Conservation (phyloP, 768 basidiomycete genomes). For the Trametes villosa region DNA sequence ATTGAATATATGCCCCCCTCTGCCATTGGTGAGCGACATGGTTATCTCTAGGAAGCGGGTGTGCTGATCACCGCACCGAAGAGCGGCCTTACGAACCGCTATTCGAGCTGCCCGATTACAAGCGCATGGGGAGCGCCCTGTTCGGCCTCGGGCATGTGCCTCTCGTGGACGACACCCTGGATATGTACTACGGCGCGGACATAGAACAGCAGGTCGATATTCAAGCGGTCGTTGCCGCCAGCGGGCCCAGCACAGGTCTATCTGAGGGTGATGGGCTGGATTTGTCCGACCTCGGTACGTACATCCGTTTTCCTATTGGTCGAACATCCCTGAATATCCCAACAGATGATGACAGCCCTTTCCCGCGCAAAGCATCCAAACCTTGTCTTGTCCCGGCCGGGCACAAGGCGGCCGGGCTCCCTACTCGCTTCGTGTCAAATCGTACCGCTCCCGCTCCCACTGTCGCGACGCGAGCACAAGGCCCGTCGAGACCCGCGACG, state of each 20-base stretch:
- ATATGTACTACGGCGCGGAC: constrained; percentile 29
- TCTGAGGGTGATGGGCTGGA: not conserved
- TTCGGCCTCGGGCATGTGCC: constrained; percentile 42
- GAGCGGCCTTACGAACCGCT: constrained; percentile 49
- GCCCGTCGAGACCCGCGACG: not conserved
- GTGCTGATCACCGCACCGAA: constrained; percentile 20
- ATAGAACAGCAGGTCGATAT: constrained; percentile 26
- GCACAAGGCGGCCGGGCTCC: not conserved
- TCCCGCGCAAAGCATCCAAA: not conserved
- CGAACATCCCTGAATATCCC: not conserved
- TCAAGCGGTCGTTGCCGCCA: constrained; percentile 5
- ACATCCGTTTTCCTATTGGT: not conserved
- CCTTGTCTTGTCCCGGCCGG: not conserved
- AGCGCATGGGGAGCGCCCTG: constrained; percentile 42
- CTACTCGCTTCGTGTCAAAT: too few species aligned
- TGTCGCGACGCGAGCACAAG: not conserved
- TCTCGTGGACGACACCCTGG: constrained; percentile 38
- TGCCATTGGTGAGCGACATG: constrained; percentile 47
- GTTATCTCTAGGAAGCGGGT: not conserved
- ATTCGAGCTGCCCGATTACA: constrained; percentile 56
- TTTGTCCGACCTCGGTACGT: constrained; percentile 23
- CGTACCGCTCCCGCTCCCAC: too few species aligned
- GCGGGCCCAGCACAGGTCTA: constrained; percentile 13
- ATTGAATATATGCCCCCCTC: constrained; percentile 62
- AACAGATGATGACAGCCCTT: constrained; percentile 20